phyloP scores from a whole-genome alignment of 2,329 filamentous ascomycete species.

The Lecanicillium sp. region DNA sequence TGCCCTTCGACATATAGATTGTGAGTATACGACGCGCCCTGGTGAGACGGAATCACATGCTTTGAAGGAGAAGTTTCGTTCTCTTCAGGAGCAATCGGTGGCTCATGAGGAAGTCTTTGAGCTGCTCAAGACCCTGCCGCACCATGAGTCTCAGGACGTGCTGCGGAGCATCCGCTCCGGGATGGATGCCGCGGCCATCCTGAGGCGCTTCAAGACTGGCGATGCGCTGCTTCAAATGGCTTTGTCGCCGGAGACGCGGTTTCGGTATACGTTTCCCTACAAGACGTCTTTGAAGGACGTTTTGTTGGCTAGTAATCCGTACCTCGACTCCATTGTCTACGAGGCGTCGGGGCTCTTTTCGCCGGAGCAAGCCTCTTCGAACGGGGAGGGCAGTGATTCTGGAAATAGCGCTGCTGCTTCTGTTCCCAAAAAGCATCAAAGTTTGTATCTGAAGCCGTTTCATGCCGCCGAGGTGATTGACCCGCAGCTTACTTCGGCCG shows the following conservation, averaged over 20 bases:
- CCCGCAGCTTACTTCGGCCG: slow-evolving; percentile 17
- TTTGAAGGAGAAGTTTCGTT: not conserved
- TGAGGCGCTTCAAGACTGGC: slow-evolving; percentile 24
- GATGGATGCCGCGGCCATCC: slow-evolving; percentile 18
- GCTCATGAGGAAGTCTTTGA: not conserved
- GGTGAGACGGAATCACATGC: no score
- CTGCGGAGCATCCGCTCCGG: slow-evolving; percentile 21
- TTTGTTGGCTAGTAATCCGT: slow-evolving; percentile 14
- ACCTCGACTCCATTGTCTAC: slow-evolving; percentile 15
- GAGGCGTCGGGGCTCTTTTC: no score
- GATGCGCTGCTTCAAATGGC: slow-evolving; percentile 25
- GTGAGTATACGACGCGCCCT: not conserved
- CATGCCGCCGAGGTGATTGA: slow-evolving; percentile 22
- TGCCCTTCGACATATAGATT: not conserved
- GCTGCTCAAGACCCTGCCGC: not conserved
- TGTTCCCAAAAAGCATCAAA: not conserved
- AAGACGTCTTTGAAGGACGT: slow-evolving; percentile 16
- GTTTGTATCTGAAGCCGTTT: slow-evolving; percentile 21
- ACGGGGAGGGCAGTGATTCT: no score
- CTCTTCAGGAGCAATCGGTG: not conserved
- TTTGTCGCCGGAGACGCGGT: slow-evolving; percentile 22
- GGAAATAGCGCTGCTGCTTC: not conserved
- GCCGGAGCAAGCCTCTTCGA: no score
- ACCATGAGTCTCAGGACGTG: slow-evolving; percentile 12
- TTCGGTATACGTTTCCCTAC: slow-evolving; percentile 27